These are phyloP conservation scores for Diddensiella santjacobensis DNA, from an alignment of 805 yeast genomes.

Conservation along the genomic window DNA sequence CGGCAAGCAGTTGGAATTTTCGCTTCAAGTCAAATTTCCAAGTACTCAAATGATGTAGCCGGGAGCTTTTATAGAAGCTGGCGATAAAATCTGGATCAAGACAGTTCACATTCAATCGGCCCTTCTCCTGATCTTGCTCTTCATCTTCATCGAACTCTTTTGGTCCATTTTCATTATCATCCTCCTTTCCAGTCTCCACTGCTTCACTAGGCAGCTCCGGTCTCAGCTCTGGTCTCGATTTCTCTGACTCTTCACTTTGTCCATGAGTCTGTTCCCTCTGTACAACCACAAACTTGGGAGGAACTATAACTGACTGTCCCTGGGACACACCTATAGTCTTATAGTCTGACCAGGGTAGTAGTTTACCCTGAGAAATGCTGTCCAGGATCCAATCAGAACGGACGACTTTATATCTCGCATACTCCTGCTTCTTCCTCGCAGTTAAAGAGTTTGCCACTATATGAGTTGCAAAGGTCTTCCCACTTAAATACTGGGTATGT, in stretches of 20 bases:
- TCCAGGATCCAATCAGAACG: slow-evolving; percentile 79
- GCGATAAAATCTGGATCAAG: slow-evolving; percentile 71
- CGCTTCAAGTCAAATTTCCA: slow-evolving; percentile 77
- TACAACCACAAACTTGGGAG: background rate
- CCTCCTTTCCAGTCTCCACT: background rate
- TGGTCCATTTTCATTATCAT: background rate
- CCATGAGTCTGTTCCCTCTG: background rate
- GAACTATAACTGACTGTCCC: slow-evolving; percentile 1
- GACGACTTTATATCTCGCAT: slow-evolving; percentile 67
- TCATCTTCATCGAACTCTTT: background rate
- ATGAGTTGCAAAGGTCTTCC: slow-evolving; percentile 77
- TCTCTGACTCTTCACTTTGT: background rate
- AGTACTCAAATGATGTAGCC: slow-evolving; percentile 82
- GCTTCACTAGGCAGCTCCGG: background rate
- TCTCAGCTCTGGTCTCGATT: background rate
- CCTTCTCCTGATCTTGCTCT: background rate
- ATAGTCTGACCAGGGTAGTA: slow-evolving; percentile 71
- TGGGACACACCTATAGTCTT: slow-evolving; percentile 38
- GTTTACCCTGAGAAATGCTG: slow-evolving; percentile 44
- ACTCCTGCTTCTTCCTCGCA: slow-evolving; percentile 66
- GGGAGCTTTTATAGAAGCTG: slow-evolving; percentile 71
- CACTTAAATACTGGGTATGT: slow-evolving; percentile 61
- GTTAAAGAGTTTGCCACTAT: slow-evolving; percentile 77
- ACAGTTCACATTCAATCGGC: slow-evolving; percentile 45
- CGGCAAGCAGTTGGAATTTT: slow-evolving; percentile 51